phyloP scores from a whole-genome alignment of 345 rosid species.

The Gossypium mustelinum region DNA sequence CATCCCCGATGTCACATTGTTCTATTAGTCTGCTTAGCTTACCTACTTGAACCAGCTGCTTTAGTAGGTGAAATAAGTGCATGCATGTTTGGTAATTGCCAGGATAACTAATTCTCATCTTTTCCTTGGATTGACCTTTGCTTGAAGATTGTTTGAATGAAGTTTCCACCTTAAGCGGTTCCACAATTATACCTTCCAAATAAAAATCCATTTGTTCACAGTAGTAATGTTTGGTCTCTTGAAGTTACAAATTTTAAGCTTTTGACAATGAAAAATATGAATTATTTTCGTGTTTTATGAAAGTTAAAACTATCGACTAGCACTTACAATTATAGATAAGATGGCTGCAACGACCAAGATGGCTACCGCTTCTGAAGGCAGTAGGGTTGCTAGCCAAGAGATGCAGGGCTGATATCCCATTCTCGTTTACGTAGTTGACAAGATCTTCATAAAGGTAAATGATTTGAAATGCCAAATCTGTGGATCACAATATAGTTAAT shows the following conservation, averaged over 20 bases:
- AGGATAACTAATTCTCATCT: slow-evolving; percentile 14
- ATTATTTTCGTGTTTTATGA: too few relatives aligned
- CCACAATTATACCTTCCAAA: slow-evolving; percentile 37
- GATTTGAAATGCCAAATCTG: slow-evolving; percentile 53
- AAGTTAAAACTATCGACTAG: neutral
- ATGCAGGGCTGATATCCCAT: slow-evolving; percentile 42
- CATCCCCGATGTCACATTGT: neutral
- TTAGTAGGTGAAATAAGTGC: slow-evolving; percentile 16
- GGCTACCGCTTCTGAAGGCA: slow-evolving; percentile 40
- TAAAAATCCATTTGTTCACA: neutral
- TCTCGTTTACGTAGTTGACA: slow-evolving; percentile 22
- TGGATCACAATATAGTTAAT: neutral
- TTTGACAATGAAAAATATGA: neutral
- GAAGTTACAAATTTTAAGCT: neutral
- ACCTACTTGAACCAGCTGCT: slow-evolving; percentile 15
- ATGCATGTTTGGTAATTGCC: slow-evolving; percentile 32
- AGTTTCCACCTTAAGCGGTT: slow-evolving; percentile 22
- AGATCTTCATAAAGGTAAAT: slow-evolving; percentile 21
- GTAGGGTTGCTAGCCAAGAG: slow-evolving; percentile 37
- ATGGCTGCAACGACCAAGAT: slow-evolving; percentile 14
- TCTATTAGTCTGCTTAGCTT: neutral
- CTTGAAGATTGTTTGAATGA: neutral
- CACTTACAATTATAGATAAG: slow-evolving; percentile 39
- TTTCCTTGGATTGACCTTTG: neutral
- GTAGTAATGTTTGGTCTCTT: neutral